A percentile compares a stretch with the other conserved stretches of the same genome.
Conservation (phyloP, 2,329 filamentous ascomycete genomes). For the Endoconidiophora laricicola region DNA sequence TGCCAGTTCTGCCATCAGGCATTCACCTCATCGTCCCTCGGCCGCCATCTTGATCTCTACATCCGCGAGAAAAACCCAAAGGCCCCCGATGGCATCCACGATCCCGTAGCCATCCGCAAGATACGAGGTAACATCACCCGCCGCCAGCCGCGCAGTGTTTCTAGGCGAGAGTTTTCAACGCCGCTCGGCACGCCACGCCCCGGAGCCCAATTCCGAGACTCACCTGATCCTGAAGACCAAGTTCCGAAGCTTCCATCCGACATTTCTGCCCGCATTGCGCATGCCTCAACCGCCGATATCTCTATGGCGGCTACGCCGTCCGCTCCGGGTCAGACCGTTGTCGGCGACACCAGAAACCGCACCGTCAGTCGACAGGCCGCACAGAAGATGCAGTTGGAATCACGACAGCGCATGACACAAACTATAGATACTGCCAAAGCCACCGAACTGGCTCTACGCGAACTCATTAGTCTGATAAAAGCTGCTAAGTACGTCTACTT, state of each 20-base stretch:
- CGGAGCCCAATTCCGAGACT: conserved; percentile 19
- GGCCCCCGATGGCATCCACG: conserved; percentile 67
- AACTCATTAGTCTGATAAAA: conserved; percentile 64
- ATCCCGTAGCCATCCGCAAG: conserved; percentile 76
- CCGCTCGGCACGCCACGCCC: conserved; percentile 32
- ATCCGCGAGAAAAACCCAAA: conserved; percentile 90
- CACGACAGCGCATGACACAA: conserved; percentile 46
- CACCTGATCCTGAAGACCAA: conserved; percentile 23
- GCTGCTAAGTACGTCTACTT: conserved; percentile 56
- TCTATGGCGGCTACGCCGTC: conserved; percentile 21
- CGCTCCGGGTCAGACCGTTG: conserved; percentile 21
- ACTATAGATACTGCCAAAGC: conserved; percentile 66
- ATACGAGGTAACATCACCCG: conserved; percentile 74
- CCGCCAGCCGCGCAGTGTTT: conserved; percentile 48
- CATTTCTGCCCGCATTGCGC: background rate
- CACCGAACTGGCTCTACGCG: conserved; percentile 68
- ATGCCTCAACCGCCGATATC: background rate
- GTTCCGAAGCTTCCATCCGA: conserved; percentile 15
- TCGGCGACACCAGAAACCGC: conserved; percentile 19
- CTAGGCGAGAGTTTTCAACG: conserved; percentile 41
- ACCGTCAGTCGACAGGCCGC: conserved; percentile 33
- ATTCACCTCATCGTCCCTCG: conserved; percentile 87
- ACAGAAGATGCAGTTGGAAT: conserved; percentile 46
- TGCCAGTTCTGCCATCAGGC: conserved; percentile 79
- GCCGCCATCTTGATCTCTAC: conserved; percentile 84